These are phyloP conservation scores for Coemansia reversa DNA, from an alignment of 192 early-diverging fungal species.

Conservation along the genomic window DNA sequence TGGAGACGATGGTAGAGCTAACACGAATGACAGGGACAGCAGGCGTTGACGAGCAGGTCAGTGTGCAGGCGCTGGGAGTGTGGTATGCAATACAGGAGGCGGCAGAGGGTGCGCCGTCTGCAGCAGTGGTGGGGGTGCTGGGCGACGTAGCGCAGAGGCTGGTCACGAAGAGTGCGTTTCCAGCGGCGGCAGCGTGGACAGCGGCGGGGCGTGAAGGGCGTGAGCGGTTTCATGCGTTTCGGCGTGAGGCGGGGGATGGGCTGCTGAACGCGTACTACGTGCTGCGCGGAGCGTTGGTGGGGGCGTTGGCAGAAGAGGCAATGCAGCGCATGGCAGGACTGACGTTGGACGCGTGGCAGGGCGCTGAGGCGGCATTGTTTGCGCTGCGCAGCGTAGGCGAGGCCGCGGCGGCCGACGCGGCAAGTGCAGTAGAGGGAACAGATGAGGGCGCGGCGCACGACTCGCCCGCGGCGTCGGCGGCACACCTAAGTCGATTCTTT, in stretches of 20 bases:
- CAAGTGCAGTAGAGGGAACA: no score
- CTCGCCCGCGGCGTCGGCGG: slow-evolving; percentile 45
- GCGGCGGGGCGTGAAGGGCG: slow-evolving; percentile 59
- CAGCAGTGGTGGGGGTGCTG: slow-evolving; percentile 14
- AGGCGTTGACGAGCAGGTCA: slow-evolving; percentile 67
- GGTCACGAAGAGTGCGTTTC: slow-evolving; percentile 59
- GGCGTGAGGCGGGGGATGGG: slow-evolving; percentile 74
- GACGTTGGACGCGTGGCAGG: slow-evolving; percentile 28
- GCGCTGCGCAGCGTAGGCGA: slow-evolving; percentile 66
- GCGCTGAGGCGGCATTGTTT: slow-evolving; percentile 64
- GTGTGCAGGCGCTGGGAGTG: slow-evolving; percentile 68
- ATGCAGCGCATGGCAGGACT: slow-evolving; percentile 22
- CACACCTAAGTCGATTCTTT: slow-evolving; percentile 63
- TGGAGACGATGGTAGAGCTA: slow-evolving; percentile 60
- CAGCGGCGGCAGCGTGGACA: slow-evolving; percentile 55
- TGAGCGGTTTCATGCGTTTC: slow-evolving; percentile 62
- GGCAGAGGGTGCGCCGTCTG: slow-evolving; percentile 12
- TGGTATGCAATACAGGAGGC: slow-evolving; percentile 75
- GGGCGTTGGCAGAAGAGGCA: slow-evolving; percentile 41
- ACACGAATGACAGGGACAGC: slow-evolving; percentile 69
- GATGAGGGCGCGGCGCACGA: no score
- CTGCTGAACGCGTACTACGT: slow-evolving; percentile 69
- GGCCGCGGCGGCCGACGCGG: slow-evolving; percentile 37
- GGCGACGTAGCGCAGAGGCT: slow-evolving; percentile 56
- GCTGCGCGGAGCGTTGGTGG: slow-evolving; percentile 59